phyloP scores from a whole-genome alignment of 495 filamentous ascomycete genomes.

The Hyaloscypha variabilis region DNA sequence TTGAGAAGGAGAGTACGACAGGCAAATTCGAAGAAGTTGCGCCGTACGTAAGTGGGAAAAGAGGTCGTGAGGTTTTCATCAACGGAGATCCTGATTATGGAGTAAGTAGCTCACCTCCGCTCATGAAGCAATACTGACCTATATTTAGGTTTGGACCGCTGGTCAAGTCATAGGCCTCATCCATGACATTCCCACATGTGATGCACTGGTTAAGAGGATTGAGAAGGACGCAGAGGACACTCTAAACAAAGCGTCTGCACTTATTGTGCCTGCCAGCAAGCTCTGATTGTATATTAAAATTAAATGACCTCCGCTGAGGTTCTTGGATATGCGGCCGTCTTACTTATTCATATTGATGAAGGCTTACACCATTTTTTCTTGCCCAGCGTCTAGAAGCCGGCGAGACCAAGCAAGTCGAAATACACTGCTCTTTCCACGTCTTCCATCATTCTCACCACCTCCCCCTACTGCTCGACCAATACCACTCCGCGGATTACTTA shows the following conservation, averaged over 20 bases:
- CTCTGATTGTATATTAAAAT: conserved; percentile 17
- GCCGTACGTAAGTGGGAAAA: conserved; percentile 87
- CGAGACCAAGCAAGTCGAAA: too few species aligned
- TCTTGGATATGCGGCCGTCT: not conserved
- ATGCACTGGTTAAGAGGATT: conserved; percentile 54
- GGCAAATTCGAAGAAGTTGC: conserved; percentile 93
- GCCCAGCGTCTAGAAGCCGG: too few species aligned
- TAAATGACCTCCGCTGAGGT: not conserved
- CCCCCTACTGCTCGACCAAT: too few species aligned
- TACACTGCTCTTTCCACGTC: too few species aligned
- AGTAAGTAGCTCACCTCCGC: conserved; percentile 54
- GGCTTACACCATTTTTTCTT: too few species aligned
- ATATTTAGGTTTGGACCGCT: conserved; percentile 59
- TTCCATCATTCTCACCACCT: too few species aligned
- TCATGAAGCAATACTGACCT: conserved; percentile 12
- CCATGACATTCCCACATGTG: conserved; percentile 65
- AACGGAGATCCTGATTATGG: conserved; percentile 91
- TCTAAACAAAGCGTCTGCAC: conserved; percentile 36
- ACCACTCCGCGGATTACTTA: too few species aligned
- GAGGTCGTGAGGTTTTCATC: conserved; percentile 87
- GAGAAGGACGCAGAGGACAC: conserved; percentile 63
- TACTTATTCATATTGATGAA: too few species aligned
- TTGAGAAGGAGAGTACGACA: conserved; percentile 81
- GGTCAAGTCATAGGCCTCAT: conserved; percentile 69
- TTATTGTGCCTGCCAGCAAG: conserved; percentile 33